Evolutionary conservation across 2,329 filamentous ascomycete species (phyloP).

Genomic region (Apiospora aurea): DNA sequence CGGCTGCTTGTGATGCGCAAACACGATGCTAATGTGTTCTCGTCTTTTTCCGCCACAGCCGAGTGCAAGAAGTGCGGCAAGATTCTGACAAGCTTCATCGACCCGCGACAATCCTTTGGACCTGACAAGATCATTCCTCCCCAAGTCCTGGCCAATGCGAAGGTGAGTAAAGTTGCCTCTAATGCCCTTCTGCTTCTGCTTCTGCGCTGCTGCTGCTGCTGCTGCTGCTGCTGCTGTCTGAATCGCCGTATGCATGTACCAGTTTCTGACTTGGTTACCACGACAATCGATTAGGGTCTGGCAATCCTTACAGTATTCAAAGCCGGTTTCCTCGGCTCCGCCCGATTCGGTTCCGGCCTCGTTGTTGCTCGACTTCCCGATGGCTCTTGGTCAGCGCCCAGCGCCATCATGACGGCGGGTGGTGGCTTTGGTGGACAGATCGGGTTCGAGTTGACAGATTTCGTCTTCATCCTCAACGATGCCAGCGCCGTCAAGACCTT

Average conservation of each 20-base stretch:
- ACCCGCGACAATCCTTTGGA: slow-evolving; percentile 90
- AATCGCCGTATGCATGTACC: not conserved
- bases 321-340: slow-evolving; percentile 84
- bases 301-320: slow-evolving; percentile 88
- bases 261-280: not conserved
- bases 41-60: slow-evolving; percentile 60
- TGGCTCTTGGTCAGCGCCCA: slow-evolving; percentile 82
- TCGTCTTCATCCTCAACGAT: slow-evolving; percentile 99
- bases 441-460: slow-evolving; percentile 87
- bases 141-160: slow-evolving; percentile 85
- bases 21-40: not conserved
- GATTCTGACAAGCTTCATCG: slow-evolving; percentile 93
- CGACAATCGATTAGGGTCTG: slow-evolving; percentile 62
- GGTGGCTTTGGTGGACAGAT: slow-evolving; percentile 87
- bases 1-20: not conserved
- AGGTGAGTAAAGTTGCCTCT: slow-evolving; percentile 61
- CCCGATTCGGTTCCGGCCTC: slow-evolving; percentile 80
- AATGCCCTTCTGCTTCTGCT: not conserved
- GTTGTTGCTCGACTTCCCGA: slow-evolving; percentile 81
- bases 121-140: slow-evolving; percentile 98
- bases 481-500: slow-evolving; percentile 88
- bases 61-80: slow-evolving; percentile 98
- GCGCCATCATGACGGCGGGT: slow-evolving; percentile 80
- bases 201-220: not conserved
- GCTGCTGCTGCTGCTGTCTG: not conserved